Evolutionary conservation across 2,329 filamentous ascomycete genomes (phyloP).

Genomic region (Fusarium concolor): DNA sequence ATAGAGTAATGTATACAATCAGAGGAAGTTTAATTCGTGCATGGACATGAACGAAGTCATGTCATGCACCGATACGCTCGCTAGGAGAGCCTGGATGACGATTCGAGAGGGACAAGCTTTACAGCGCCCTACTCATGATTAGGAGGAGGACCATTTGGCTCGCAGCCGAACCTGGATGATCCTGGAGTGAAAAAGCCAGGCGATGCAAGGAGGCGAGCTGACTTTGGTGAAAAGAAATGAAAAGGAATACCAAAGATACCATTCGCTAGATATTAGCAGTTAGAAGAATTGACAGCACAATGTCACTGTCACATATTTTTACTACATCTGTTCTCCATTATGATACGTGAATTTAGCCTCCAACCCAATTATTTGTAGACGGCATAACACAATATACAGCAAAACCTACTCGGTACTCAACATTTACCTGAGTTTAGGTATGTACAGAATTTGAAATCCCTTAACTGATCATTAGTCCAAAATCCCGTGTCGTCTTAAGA

Average conservation of each 20-base stretch:
- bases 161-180: conserved; percentile 26
- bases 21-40: conserved; percentile 53
- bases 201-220: conserved; percentile 37
- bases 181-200: conserved; percentile 39
- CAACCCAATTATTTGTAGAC: too few relatives aligned
- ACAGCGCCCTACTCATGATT: conserved; percentile 38
- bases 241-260: conserved; percentile 53
- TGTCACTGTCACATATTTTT: conserved; percentile 26
- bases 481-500: too few relatives aligned
- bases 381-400: too few relatives aligned
- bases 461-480: too few relatives aligned
- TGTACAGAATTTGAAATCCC: too few relatives aligned
- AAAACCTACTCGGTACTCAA: too few relatives aligned
- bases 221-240: conserved; percentile 31
- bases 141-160: conserved; percentile 33
- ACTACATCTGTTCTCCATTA: background rate
- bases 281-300: conserved; percentile 44
- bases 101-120: conserved; percentile 21
- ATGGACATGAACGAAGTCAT: conserved; percentile 43
- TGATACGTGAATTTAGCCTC: background rate
- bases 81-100: conserved; percentile 45
- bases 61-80: conserved; percentile 51
- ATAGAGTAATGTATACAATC: conserved; percentile 58
- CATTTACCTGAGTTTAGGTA: too few relatives aligned
- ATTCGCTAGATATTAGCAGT: conserved; percentile 54